Conservation (phyloP, 2,329 filamentous ascomycete genomes). For the Colletotrichum tropicicola region DNA sequence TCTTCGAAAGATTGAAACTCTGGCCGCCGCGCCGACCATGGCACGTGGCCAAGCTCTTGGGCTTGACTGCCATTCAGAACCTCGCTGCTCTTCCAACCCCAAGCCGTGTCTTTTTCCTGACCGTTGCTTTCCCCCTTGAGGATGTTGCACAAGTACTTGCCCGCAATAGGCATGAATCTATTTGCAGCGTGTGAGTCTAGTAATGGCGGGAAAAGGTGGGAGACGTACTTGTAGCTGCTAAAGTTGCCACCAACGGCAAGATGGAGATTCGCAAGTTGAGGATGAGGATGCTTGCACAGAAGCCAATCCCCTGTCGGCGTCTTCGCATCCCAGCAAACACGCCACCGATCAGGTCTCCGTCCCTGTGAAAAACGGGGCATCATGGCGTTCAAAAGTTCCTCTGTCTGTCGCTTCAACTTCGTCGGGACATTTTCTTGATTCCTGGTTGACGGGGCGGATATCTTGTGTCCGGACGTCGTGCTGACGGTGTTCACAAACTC, state of each 20-base stretch:
- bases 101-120: not conserved
- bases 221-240: slow-evolving; percentile 13
- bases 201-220: no score
- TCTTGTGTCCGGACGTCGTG: not conserved
- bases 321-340: slow-evolving; percentile 14
- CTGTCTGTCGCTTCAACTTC: not conserved
- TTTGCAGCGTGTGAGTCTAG: not conserved
- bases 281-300: slow-evolving; percentile 1
- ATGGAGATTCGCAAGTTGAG: not conserved
- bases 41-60: not conserved
- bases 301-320: slow-evolving; percentile 18
- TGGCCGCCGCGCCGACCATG: not conserved
- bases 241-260: slow-evolving; percentile 16
- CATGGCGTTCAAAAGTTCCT: not conserved
- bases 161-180: slow-evolving; percentile 8
- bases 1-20: not conserved
- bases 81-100: slow-evolving; percentile 1
- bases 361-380: not conserved
- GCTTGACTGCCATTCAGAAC: not conserved
- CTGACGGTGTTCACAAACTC: slow-evolving; percentile 13
- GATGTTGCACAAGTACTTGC: slow-evolving; percentile 7
- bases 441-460: not conserved
- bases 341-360: not conserved
- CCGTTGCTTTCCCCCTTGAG: not conserved
- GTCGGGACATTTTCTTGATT: not conserved